These are phyloP conservation scores for Cadophora sp. DNA, from an alignment of 2,329 filamentous ascomycete species.

Conservation along the genomic window DNA sequence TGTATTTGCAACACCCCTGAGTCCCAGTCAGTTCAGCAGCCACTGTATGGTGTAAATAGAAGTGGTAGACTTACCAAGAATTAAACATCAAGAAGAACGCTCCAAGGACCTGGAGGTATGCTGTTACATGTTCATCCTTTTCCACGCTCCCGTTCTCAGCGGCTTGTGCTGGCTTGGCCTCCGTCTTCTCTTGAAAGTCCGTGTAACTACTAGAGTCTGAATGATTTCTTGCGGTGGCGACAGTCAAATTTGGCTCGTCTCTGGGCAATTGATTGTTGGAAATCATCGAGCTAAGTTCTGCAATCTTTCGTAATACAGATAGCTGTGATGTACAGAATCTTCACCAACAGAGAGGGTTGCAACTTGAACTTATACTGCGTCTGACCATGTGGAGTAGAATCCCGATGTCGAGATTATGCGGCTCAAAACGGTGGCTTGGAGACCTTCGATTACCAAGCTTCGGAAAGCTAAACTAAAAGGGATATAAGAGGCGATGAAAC, in stretches of 20 bases:
- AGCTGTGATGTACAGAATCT: neutral
- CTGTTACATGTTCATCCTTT: slow-evolving; percentile 37
- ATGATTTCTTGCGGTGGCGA: slow-evolving; percentile 9
- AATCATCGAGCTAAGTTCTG: neutral
- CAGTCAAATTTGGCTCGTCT: neutral
- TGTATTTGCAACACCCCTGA: slow-evolving; percentile 35
- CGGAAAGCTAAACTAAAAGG: slow-evolving; percentile 2
- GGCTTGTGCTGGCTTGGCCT: neutral
- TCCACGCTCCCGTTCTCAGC: neutral
- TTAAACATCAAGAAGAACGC: slow-evolving; percentile 62
- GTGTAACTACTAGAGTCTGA: slow-evolving; percentile 24
- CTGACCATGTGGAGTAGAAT: neutral
- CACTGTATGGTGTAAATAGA: neutral
- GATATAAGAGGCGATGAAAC: neutral
- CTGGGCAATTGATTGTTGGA: neutral
- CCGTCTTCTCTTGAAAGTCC: neutral
- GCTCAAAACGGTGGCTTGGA: neutral
- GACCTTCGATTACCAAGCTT: neutral
- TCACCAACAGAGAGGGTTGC: no score
- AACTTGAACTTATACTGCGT: neutral
- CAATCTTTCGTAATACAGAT: neutral
- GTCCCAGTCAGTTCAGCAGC: neutral
- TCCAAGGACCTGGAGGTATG: slow-evolving; percentile 62
- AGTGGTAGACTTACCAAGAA: slow-evolving; percentile 51
- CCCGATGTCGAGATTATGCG: neutral